Percentiles rank a stretch among this genome's conserved stretches.
Conservation (phyloP, 1,139 yeast species). For the Hansenula sp. region DNA sequence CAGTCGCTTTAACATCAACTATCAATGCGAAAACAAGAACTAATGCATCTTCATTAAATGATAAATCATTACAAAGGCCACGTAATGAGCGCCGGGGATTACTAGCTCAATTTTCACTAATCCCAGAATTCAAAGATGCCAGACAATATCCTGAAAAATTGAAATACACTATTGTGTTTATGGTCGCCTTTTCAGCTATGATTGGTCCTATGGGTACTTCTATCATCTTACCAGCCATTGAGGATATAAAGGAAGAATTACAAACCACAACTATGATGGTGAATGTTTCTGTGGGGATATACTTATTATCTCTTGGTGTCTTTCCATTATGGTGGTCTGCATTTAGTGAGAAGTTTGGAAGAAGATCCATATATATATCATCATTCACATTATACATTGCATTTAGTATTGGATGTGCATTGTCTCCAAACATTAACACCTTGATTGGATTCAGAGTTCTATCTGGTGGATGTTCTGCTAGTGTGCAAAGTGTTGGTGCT, state of each 20-base stretch:
- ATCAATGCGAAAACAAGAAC: slow-evolving; percentile 9
- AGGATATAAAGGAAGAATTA: slow-evolving; percentile 50
- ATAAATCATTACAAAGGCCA: slow-evolving; percentile 7
- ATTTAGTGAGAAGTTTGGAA: slow-evolving; percentile 69
- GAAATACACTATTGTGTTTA: slow-evolving; percentile 54
- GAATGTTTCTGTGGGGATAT: slow-evolving; percentile 78
- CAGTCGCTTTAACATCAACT: background rate
- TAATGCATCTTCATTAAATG: slow-evolving; percentile 19
- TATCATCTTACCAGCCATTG: slow-evolving; percentile 75
- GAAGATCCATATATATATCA: slow-evolving; percentile 67
- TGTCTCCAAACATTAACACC: slow-evolving; percentile 56
- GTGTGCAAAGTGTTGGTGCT: slow-evolving; percentile 88
- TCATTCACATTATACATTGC: slow-evolving; percentile 62
- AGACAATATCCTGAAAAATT: slow-evolving; percentile 49
- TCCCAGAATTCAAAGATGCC: slow-evolving; percentile 76
- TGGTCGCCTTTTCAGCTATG: slow-evolving; percentile 72
- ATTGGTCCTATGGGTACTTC: slow-evolving; percentile 94
- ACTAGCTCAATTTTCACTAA: slow-evolving; percentile 44
- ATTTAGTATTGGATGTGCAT: slow-evolving; percentile 70
- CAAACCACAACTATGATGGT: slow-evolving; percentile 57
- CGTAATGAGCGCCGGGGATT: slow-evolving; percentile 41
- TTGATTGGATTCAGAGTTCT: slow-evolving; percentile 67
- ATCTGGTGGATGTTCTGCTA: slow-evolving; percentile 79
- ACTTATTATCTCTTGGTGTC: slow-evolving; percentile 67
- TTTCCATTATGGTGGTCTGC: slow-evolving; percentile 92